Evolutionary conservation across 768 basidiomycete species (phyloP).

Genomic region (Podaxis sp.): DNA sequence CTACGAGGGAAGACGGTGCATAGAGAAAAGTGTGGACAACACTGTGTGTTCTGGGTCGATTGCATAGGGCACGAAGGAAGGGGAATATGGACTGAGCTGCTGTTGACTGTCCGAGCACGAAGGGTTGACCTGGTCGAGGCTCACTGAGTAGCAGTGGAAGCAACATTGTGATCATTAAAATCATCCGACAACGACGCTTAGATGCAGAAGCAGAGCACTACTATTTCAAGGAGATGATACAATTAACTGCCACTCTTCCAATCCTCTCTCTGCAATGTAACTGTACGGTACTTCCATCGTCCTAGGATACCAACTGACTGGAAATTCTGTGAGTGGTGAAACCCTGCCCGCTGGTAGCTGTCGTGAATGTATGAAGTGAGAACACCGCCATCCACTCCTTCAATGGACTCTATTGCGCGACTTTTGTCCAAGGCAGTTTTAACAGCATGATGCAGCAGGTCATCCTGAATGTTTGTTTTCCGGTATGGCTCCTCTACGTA

Average conservation of each 20-base stretch:
- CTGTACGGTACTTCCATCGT: slow-evolving; percentile 38
- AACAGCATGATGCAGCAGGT: slow-evolving; percentile 59
- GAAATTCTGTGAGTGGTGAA: slow-evolving; percentile 38
- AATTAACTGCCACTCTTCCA: slow-evolving; percentile 35
- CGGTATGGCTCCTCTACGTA: slow-evolving; percentile 67
- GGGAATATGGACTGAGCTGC: slow-evolving; percentile 53
- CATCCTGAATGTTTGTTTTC: slow-evolving; percentile 51
- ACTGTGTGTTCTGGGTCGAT: slow-evolving; percentile 12
- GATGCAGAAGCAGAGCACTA: not conserved
- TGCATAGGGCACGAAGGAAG: slow-evolving; percentile 40
- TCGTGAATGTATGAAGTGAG: slow-evolving; percentile 47
- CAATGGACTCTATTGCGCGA: slow-evolving; percentile 38
- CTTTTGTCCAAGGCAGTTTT: slow-evolving; percentile 49
- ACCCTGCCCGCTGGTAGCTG: slow-evolving; percentile 44
- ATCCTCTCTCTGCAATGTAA: slow-evolving; percentile 34
- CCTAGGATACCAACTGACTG: slow-evolving; percentile 48
- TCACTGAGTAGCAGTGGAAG: slow-evolving; percentile 4
- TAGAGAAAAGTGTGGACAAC: slow-evolving; percentile 46
- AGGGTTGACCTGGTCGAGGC: slow-evolving; percentile 26
- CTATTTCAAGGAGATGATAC: slow-evolving; percentile 5
- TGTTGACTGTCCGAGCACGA: slow-evolving; percentile 59
- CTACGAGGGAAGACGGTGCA: slow-evolving; percentile 39
- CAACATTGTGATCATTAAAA: slow-evolving; percentile 9
- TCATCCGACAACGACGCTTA: not conserved
- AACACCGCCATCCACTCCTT: slow-evolving; percentile 38